Evolutionary conservation across 2,329 filamentous ascomycete genomes (phyloP).

Genomic region (Colletotrichum magnum): DNA sequence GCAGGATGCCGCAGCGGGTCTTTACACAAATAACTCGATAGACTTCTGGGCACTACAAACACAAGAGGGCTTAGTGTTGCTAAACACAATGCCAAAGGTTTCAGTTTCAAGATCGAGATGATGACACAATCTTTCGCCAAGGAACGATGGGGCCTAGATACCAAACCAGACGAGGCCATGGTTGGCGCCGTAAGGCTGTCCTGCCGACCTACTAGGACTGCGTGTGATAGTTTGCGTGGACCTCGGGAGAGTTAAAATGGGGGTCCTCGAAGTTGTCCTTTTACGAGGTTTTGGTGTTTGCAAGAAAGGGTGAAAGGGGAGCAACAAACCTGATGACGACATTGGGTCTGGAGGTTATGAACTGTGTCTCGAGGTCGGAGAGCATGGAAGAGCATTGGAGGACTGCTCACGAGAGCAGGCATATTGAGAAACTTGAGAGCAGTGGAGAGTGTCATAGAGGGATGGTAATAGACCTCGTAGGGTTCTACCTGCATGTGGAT

Average conservation of each 20-base stretch:
- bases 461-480: background rate
- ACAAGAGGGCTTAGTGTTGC: no score
- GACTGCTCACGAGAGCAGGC: slow-evolving; percentile 36
- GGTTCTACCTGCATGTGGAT: background rate
- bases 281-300: slow-evolving; percentile 55
- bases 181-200: slow-evolving; percentile 56
- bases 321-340: slow-evolving; percentile 49
- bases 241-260: slow-evolving; percentile 53
- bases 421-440: background rate
- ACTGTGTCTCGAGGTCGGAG: slow-evolving; percentile 47
- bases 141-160: slow-evolving; percentile 52
- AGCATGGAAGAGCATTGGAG: slow-evolving; percentile 49
- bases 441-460: background rate
- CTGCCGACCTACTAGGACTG: slow-evolving; percentile 50
- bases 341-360: slow-evolving; percentile 55
- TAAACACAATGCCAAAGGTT: no score
- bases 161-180: slow-evolving; percentile 47
- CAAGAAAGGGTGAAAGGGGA: slow-evolving; percentile 39
- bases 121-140: no score
- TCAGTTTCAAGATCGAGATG: no score
- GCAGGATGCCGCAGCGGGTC: no score
- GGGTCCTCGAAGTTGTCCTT: slow-evolving; percentile 55
- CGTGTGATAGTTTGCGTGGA: slow-evolving; percentile 47
- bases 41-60: no score
- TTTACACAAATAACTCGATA: no score